These are phyloP conservation scores for Niebla homalea DNA, from an alignment of 495 filamentous ascomycete species.

Conservation along the genomic window DNA sequence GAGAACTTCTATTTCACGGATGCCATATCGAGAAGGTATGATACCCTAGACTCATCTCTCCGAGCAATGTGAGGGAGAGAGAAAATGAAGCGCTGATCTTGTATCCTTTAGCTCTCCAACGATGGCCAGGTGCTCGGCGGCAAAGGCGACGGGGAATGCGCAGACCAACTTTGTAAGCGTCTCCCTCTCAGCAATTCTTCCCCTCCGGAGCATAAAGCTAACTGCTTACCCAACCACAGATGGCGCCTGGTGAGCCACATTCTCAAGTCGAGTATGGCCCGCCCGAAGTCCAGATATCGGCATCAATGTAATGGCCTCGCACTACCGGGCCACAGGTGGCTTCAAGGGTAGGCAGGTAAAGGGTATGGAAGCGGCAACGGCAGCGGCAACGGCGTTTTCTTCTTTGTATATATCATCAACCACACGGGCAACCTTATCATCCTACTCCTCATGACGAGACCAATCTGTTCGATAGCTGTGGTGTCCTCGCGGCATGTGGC, in stretches of 20 bases:
- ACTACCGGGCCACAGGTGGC: neutral
- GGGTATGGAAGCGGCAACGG: neutral
- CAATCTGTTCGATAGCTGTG: no score
- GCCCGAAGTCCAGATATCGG: constrained; percentile 2
- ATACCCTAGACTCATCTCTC: neutral
- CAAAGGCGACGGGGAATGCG: constrained; percentile 56
- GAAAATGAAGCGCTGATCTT: constrained; percentile 20
- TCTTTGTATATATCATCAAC: neutral
- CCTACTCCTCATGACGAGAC: no score
- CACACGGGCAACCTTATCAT: no score
- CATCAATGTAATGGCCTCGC: constrained; percentile 5
- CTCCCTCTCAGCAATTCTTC: constrained; percentile 92
- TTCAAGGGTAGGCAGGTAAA: neutral
- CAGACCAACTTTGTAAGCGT: constrained; percentile 67
- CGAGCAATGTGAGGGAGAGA: neutral
- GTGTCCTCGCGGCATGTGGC: no score
- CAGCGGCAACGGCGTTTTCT: neutral
- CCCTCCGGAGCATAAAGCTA: constrained; percentile 56
- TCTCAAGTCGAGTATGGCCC: constrained; percentile 10
- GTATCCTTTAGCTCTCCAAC: constrained; percentile 60
- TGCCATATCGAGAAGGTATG: constrained; percentile 79
- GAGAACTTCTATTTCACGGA: constrained; percentile 98
- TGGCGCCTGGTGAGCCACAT: constrained; percentile 54
- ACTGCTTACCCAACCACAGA: constrained; percentile 72
- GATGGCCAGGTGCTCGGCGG: constrained; percentile 88